phyloP scores from a whole-genome alignment of 371 early-diverging fungal species.

The Rhizopus arrhizus region DNA sequence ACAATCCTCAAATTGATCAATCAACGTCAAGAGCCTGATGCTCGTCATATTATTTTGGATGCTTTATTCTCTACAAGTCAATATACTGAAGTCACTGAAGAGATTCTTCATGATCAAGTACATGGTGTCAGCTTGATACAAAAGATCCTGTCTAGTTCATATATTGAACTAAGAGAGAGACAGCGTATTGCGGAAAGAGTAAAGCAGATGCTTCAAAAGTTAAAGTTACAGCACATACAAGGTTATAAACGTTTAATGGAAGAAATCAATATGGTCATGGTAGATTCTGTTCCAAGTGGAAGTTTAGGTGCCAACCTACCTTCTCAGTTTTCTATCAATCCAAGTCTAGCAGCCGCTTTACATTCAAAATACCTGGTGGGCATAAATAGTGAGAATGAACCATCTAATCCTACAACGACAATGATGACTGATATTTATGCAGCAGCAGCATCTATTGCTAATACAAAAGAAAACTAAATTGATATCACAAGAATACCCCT shows the following conservation, averaged over 20 bases:
- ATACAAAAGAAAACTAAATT: not conserved
- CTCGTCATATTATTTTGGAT: constrained; percentile 82
- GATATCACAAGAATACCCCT: constrained; percentile 2
- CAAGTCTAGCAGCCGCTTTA: constrained; percentile 43
- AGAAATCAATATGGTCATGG: constrained; percentile 64
- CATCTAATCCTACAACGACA: constrained; percentile 9
- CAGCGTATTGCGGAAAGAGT: constrained; percentile 80
- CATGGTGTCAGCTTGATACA: constrained; percentile 88
- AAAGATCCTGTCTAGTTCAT: constrained; percentile 82
- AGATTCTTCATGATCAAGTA: constrained; percentile 81
- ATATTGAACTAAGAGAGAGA: constrained; percentile 77
- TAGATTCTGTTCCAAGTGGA: constrained; percentile 47
- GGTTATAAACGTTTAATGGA: constrained; percentile 83
- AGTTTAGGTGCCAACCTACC: constrained; percentile 25
- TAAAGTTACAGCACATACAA: constrained; percentile 69
- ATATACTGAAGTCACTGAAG: constrained; percentile 17
- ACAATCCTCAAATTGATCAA: constrained; percentile 87
- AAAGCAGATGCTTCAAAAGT: constrained; percentile 57
- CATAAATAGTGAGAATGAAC: constrained; percentile 4
- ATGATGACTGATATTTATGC: constrained; percentile 23
- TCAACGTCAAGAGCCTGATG: constrained; percentile 87
- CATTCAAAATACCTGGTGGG: constrained; percentile 38
- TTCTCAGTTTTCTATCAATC: constrained; percentile 35
- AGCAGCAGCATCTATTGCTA: constrained; percentile 7
- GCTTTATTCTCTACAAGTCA: constrained; percentile 65